Conservation (phyloP, 805 yeast species). For the Metschnikowia gelsemii region DNA sequence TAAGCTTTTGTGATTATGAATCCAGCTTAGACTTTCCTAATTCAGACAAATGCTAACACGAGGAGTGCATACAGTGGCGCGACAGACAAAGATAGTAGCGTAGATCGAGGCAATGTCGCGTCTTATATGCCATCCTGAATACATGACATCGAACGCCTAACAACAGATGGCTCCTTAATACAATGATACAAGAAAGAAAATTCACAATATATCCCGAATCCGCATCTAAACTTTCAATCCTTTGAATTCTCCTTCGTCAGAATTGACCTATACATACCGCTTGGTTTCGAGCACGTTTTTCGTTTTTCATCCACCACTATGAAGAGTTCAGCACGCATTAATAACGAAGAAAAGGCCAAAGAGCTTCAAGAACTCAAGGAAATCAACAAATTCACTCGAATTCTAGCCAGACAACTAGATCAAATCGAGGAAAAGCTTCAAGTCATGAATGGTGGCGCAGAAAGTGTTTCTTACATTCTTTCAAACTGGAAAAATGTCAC, state of each 20-base stretch:
- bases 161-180: no score
- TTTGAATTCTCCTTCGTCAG: no score
- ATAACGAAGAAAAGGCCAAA: slow-evolving; percentile 45
- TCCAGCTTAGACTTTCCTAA: background rate
- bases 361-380: slow-evolving; percentile 53
- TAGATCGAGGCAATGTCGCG: background rate
- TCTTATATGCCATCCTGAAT: slow-evolving; percentile 1
- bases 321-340: slow-evolving; percentile 22
- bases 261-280: no score
- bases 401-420: slow-evolving; percentile 47
- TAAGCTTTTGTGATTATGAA: background rate
- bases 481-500: slow-evolving; percentile 66
- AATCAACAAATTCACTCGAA: slow-evolving; percentile 46
- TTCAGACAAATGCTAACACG: slow-evolving; percentile 1
- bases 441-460: slow-evolving; percentile 55
- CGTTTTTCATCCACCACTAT: no score
- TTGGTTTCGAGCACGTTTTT: no score
- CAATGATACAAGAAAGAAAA: no score
- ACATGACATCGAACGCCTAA: no score
- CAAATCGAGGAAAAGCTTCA: slow-evolving; percentile 49
- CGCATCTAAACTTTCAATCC: background rate
- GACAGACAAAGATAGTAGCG: background rate
- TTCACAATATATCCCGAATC: background rate
- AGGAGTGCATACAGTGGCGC: slow-evolving; percentile 13
- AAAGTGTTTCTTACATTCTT: slow-evolving; percentile 56